Base-by-base conservation (phyloP, 140 eudicot genomes). In the Flaveria floridana region DNA sequence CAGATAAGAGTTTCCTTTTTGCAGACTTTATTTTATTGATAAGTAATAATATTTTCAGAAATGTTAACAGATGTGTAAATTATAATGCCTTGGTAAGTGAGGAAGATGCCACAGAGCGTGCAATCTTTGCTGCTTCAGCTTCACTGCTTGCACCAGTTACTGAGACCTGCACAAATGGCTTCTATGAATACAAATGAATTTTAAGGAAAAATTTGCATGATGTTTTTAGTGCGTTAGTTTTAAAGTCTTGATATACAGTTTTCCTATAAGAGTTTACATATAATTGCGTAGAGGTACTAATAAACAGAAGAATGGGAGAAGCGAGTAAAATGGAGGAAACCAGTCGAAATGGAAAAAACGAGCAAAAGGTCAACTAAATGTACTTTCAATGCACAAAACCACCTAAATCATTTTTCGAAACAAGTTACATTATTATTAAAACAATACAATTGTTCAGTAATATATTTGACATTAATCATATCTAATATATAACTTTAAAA, bases 71-170 rank as follows among this genome's bases (percentile, higher is more conserved):
- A 58, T 37, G 65, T 70, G n/a, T 2, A 9, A 26, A 65, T 18
- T 41, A 78, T 50, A 76, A 56, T 78, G 78, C 82, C 82, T 78
- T 78, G 50, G 82, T 78, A 78, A 68, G 73, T 46, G 73, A 68
- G 2, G 73, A 68, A 46, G 73, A 80, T 51, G 96, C 97, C 78
- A 88, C 96, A 14, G 99, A 85, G 39, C 97, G 92, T 69, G 99
- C 99, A 75, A 94, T 78, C 71, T 87, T 82, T 66, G 97, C 96
- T 57, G 96, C 97, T 79, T 94, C 97, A 41, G 89, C 85, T 81
- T 94, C 99, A 81, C 81, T 74, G 55, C 76, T 51, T 72, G 97
- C 94, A 70, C 99, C 99, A 65, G 73, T 79, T 61, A 90, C 99
- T 6, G 87, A 84, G 26, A 90, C 96, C 97, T 90, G 85, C 80